phyloP scores from a whole-genome alignment of 75 land plant species.

The Larix kaempferi region DNA sequence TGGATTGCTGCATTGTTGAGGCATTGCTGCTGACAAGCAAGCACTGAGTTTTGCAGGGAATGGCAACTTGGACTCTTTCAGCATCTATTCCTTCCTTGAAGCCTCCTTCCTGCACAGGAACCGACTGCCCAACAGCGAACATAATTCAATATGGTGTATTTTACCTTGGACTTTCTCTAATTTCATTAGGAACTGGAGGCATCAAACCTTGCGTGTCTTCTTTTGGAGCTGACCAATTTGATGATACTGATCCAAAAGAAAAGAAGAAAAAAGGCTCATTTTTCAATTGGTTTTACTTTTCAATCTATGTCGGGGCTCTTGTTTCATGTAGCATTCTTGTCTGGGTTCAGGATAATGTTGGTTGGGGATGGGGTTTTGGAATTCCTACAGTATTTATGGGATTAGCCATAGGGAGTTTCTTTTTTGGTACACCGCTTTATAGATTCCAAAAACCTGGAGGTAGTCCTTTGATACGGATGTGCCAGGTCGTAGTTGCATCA shows the following conservation, averaged over 20 bases:
- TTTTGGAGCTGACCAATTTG: slow-evolving; percentile 89
- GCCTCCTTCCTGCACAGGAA: slow-evolving; percentile 48
- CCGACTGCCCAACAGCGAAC: slow-evolving; percentile 33
- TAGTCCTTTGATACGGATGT: slow-evolving; percentile 71
- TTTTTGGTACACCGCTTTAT: slow-evolving; percentile 56
- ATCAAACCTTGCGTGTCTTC: slow-evolving; percentile 57
- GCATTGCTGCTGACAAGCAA: too few species aligned
- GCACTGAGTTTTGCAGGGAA: slow-evolving; percentile 41
- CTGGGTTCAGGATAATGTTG: slow-evolving; percentile 69
- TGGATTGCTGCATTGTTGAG: too few species aligned
- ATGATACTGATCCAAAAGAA: slow-evolving; percentile 69
- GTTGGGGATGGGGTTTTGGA: slow-evolving; percentile 84
- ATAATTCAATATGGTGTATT: slow-evolving; percentile 55
- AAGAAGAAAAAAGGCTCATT: slow-evolving; percentile 53
- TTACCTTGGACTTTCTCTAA: slow-evolving; percentile 66
- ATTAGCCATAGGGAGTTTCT: slow-evolving; percentile 55
- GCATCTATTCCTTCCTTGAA: slow-evolving; percentile 50
- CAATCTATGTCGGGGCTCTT: slow-evolving; percentile 74
- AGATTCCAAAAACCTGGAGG: slow-evolving; percentile 81
- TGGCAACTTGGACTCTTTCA: slow-evolving; percentile 68
- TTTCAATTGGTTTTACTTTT: slow-evolving; percentile 60
- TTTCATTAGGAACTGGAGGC: slow-evolving; percentile 80
- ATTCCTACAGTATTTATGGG: slow-evolving; percentile 68
- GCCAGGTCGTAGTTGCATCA: slow-evolving; percentile 82
- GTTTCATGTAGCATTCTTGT: slow-evolving; percentile 61